Base-by-base conservation (phyloP, 2,329 filamentous ascomycete genomes). In the Xylaria digitata region DNA sequence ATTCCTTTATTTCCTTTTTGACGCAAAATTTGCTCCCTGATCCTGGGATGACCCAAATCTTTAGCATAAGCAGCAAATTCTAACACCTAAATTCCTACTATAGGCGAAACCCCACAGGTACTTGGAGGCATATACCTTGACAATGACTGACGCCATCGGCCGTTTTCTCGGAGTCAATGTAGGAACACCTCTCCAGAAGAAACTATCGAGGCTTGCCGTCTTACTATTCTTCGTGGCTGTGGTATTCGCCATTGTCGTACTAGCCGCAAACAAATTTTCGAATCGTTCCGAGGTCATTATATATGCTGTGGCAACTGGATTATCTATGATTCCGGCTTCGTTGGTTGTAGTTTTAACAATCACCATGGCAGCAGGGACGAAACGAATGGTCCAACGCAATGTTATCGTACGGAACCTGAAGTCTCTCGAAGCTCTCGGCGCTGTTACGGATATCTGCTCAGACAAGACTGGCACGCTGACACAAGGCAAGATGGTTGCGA, bases 121-220 rank as follows among this genome's bases (percentile, higher is more conserved):
- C 68, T 68, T 82, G 19, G 77, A 82, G 69, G 82, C 82, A 40
- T 82, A 78, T 48, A 78, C 78, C 8, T 71, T 84, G 78, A 90
- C 87, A 3, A 76, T 84, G 48, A 83, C 82, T 13, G 87, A 90
- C 75, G 85, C 85, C 6, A 78, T 90, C 65, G 88, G 87, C 4
- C 82, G 84, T 43, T 90, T 92, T 74, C 81, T 92, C 8, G 90
- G 90, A 58, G 84, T 92, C 66, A 90, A 87, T 61, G 85, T 90
- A 13, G 90, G 90, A 53, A 92, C 90, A 11, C 90, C 90, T 2
- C 82, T 92, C 19, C 89, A 92, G 76, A 85, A 86, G 71, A 91
- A 90, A 74, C 82, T 92, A 17, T 90, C 89, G 54, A 87, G 87
- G 75, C 83, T 92, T 56, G 90, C 90, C 23, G 82, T 92, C 19